Evolutionary conservation across 176 grass and related monocot species (phyloP), one percentile per base, ranked within the genome.

Genomic region (Oryza coarctata): DNA sequence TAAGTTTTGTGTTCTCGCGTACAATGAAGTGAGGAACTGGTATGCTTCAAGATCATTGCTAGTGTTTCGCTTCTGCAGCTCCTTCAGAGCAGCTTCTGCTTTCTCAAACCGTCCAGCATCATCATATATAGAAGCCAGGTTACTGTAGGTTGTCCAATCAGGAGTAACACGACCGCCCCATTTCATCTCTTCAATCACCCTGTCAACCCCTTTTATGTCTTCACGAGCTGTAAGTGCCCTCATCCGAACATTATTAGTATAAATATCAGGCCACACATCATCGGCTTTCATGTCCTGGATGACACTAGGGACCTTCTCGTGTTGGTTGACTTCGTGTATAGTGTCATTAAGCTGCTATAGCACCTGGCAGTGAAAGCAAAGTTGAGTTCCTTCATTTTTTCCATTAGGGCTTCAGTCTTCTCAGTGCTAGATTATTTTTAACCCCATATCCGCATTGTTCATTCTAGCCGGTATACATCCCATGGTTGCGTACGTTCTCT

Each of bases 131-230:
- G 96, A 98, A 76, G 96, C 92, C 33, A 98, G 77, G 65, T 98
- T 98, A 84, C 96, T 95, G 55, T 95, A 98, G 34, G 96, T 98
- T 44, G 96, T 98, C 96, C 96, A 98, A 70, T 98, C 96, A 84
- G 96, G 91, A 75, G 79, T 25, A 83, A 98, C 86, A 74, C 96
- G 91, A 8, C 93, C 96, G 86, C 95, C 93, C 70, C 92, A 82
- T 80, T 88, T 93, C 96, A 98, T 98, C 77, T 98, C 96, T 89
- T 98, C 89, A 61, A 98, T 84, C 60, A 95, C 86, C 70, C 93
- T 93, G 79, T 98, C 96, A 6, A 98, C 96, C 36, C 93, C 89
- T 73, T 77, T 57, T 71, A 98, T 91, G 75, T 98, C 89, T 23
- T 86, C 52, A 64, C 85, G 68, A 62, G 82, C 85, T 68, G 92